Evolutionary conservation across 352 stramenopile species (phyloP).

Genomic region (Halophytophthora batemanensis): DNA sequence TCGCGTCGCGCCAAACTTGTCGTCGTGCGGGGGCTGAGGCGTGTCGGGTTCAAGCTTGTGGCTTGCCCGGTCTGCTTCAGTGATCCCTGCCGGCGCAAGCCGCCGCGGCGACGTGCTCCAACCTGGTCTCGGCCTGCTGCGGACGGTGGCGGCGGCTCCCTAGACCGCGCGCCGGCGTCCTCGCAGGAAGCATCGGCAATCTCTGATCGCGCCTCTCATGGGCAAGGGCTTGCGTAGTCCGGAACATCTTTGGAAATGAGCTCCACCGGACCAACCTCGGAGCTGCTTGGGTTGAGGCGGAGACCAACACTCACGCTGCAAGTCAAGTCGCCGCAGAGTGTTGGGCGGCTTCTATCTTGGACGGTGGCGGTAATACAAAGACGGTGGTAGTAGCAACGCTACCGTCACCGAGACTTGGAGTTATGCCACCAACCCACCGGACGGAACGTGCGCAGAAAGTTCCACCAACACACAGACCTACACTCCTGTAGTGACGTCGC

Average conservation of each 20-base stretch:
- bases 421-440: slow-evolving; percentile 5
- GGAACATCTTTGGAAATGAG: slow-evolving; percentile 27
- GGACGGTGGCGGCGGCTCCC: slow-evolving; percentile 18
- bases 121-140: slow-evolving; percentile 22
- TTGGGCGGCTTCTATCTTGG: no score
- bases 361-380: no score
- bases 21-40: slow-evolving; percentile 16
- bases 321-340: no score
- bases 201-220: slow-evolving; percentile 14
- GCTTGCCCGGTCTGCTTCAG: slow-evolving; percentile 16
- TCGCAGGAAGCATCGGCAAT: slow-evolving; percentile 14
- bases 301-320: not conserved
- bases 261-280: slow-evolving; percentile 15
- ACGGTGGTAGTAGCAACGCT: no score
- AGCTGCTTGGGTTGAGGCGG: slow-evolving; percentile 12
- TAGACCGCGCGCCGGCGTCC: slow-evolving; percentile 16
- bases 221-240: slow-evolving; percentile 5
- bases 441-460: slow-evolving; percentile 22
- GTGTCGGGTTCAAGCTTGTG: slow-evolving; percentile 3
- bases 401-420: no score
- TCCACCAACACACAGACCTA: slow-evolving; percentile 2
- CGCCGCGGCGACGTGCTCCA: slow-evolving; percentile 18
- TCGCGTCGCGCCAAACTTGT: slow-evolving; percentile 17
- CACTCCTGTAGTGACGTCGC: no score
- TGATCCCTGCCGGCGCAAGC: slow-evolving; percentile 16